Conservation (phyloP, 106 monocot genomes). For the Dendrobium huoshanense region DNA sequence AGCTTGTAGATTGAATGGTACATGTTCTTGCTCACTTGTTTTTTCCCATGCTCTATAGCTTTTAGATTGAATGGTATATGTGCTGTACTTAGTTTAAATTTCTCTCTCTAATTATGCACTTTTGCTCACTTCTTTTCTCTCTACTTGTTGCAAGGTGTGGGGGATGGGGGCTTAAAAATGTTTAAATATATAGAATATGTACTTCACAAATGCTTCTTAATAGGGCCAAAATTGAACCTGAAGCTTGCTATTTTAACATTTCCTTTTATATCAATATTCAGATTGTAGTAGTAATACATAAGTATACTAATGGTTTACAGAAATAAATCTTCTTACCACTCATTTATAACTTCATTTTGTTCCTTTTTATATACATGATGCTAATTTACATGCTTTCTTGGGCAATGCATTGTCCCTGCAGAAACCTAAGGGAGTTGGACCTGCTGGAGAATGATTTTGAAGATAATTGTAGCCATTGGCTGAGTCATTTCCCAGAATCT, state of each 20-base stretch:
- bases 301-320: not conserved
- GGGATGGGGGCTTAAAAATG: no score
- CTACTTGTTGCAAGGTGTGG: no score
- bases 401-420: conserved; percentile 14
- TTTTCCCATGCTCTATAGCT: not conserved
- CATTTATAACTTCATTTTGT: not conserved
- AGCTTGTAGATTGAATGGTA: not conserved
- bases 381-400: not conserved
- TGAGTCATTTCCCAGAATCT: conserved; percentile 61
- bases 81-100: not conserved
- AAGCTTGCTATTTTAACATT: not conserved
- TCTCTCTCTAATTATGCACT: not conserved
- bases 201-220: not conserved
- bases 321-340: not conserved
- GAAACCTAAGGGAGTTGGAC: conserved; percentile 64
- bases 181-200: not conserved
- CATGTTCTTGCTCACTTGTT: not conserved
- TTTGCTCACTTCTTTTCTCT: not conserved
- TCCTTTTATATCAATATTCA: not conserved
- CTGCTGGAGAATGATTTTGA: conserved; percentile 68
- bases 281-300: not conserved
- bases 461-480: conserved; percentile 61
- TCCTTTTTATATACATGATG: not conserved
- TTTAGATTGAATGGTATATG: not conserved
- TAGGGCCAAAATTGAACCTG: not conserved